A percentile compares a stretch with the other conserved stretches of the same genome.
Evolutionary conservation across 225 moss, liverwort and hornwort genomes (phyloP).

Genomic region (Rhytidiadelphus loreus): DNA sequence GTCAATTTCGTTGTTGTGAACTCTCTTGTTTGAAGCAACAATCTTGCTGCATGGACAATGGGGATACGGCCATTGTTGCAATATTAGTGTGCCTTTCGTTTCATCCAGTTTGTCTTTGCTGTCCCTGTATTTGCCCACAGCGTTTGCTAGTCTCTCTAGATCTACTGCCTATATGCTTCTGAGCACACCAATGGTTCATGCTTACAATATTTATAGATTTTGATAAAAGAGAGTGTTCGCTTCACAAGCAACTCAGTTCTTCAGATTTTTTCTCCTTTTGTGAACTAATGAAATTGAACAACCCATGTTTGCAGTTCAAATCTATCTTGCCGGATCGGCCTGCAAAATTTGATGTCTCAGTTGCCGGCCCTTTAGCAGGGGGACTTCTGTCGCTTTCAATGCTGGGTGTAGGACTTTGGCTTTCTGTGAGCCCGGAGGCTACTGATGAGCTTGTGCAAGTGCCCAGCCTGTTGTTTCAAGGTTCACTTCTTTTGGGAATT

Average conservation of each 20-base stretch:
- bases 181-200: neutral
- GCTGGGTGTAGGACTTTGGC: slow-evolving; percentile 65
- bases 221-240: neutral
- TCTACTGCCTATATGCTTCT: neutral
- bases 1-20: neutral
- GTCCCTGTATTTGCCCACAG: neutral
- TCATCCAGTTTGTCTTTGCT: neutral
- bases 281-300: neutral
- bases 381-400: slow-evolving; percentile 68
- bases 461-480: slow-evolving; percentile 75
- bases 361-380: slow-evolving; percentile 84
- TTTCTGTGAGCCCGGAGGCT: slow-evolving; percentile 62
- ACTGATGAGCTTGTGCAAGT: slow-evolving; percentile 73
- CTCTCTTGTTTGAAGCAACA: neutral
- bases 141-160: neutral
- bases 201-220: neutral
- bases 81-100: neutral
- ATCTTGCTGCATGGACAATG: neutral
- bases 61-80: neutral
- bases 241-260: neutral
- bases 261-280: neutral
- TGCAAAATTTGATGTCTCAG: slow-evolving; percentile 77
- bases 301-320: slow-evolving; percentile 45
- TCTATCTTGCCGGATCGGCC: slow-evolving; percentile 68
- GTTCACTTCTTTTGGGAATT: slow-evolving; percentile 69